Conservation (phyloP, 75 land plant species). For the Cunninghamia lanceolata region DNA sequence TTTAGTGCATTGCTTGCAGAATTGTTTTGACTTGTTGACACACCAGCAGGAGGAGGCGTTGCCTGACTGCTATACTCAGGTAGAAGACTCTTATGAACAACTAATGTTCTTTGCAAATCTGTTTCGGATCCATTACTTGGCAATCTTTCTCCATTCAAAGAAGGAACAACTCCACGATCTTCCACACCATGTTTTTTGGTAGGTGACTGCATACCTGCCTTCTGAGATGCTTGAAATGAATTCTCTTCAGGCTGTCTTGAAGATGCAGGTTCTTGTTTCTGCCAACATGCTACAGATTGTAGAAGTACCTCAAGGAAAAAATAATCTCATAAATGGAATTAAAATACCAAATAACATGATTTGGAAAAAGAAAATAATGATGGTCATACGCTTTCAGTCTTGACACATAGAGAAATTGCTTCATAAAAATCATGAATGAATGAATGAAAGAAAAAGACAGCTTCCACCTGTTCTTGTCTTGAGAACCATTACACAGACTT, state of each 20-base stretch:
- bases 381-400: neutral
- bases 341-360: neutral
- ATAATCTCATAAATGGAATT: neutral
- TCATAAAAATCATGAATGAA: neutral
- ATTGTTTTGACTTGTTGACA: slow-evolving; percentile 11
- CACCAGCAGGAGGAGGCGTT: slow-evolving; percentile 1
- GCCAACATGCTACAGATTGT: neutral
- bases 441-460: neutral
- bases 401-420: neutral
- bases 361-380: neutral
- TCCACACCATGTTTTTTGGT: neutral
- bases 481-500: neutral
- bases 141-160: slow-evolving; percentile 7
- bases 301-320: neutral
- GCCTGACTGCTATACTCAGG: slow-evolving; percentile 2
- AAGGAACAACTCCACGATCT: neutral
- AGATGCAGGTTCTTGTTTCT: slow-evolving; percentile 8
- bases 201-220: neutral
- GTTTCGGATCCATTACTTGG: slow-evolving; percentile 6
- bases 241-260: slow-evolving; percentile 11
- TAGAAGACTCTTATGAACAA: slow-evolving; percentile 9
- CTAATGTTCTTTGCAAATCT: slow-evolving; percentile 14
- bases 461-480: neutral
- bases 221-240: slow-evolving; percentile 5
- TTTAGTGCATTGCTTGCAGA: slow-evolving; percentile 16